Evolutionary conservation across 371 early-diverging fungal species (phyloP), one percentile per base, ranked within the genome.

Genomic region (Rhizopus sp.): DNA sequence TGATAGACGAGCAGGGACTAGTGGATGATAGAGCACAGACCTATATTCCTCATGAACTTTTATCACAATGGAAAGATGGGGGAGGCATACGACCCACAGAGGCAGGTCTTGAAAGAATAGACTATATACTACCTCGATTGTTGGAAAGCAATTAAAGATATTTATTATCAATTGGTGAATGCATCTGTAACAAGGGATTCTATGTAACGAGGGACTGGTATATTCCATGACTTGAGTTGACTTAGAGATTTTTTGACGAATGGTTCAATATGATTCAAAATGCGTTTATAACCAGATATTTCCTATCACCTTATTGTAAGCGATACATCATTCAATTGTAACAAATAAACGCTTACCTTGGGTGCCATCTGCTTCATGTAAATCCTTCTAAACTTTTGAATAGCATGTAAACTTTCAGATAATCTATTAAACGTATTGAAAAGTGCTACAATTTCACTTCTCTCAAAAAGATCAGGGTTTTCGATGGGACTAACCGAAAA

Each of bases 361-460:
- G 69, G 64, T 10, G 59, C 13, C 33, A 61, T 53, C 37, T 66
- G 66, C 37, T 87, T 70, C 47, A 82, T 81, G 61, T 92, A 92
- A 80, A 90, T 76, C n/a, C 63, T 56, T 60, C 89, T 78, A 69
- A 93, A 92, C 34, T 72, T 60, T 55, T 87, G 84, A 15, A 93
- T 85, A 2, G 86, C 85, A 9, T 80, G 69, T 12, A 93, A 64
- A 58, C 88, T 88, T 64, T 90, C 87, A 9, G 96, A 92, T 32
- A 97, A 76, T 55, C 96, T 85, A 64, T 88, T 84, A 58, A 95
- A 88, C 4, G 94, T 91, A 58, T 96, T 97, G 54, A 97, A 79
- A n/a, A 98, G 74, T 0, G 96, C 87, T 4, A 98, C 95, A 38
- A 98, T 83, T 71, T 98, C 99, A 6, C 84, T 75, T 37, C 96